Evolutionary conservation across 1,139 yeast species (phyloP), one percentile per base, ranked within the genome.

Genomic region (Lodderomyces oxycetoniae): DNA sequence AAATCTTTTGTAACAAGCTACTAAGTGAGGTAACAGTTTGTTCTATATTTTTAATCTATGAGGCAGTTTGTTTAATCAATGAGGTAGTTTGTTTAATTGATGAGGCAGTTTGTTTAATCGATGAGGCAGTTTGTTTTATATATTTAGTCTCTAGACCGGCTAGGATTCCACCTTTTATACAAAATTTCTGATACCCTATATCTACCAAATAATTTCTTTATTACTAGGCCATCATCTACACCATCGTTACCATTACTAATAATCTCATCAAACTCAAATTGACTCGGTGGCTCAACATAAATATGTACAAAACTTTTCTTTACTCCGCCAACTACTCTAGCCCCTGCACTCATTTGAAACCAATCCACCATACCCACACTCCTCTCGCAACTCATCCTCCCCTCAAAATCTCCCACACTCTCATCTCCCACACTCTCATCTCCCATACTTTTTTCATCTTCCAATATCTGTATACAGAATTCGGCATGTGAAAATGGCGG

Each of bases 401-500:
- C 32, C 9, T 47, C 43, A 1, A 55, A 63, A 17, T 64, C 64
- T n/a, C n/a, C n/a, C n/a, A n/a, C n/a, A n/a, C n/a, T n/a, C n/a
- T n/a, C n/a, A n/a, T n/a, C n/a, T n/a, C n/a, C n/a, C n/a, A n/a
- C n/a, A n/a, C n/a, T n/a, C n/a, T n/a, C n/a, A n/a, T n/a, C n/a
- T n/a, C n/a, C n/a, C n/a, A n/a, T n/a, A n/a, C n/a, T n/a, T n/a
- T n/a, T n/a, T 23, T 61, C 55, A 22, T 26, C 26, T 2, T 74
- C 67, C 29, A 76, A 45, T 0, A 84, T 66, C 46, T 73, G 54
- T 2, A 79, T 53, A 3, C 93, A 86, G 54, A 77, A 86, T 48
- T 88, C 96, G 0, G 98, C 97, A 54, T 91, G 99, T 31, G 82
- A 76, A 53, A 89, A 88, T 1, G 96, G 96, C 7, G 98, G 98